phyloP scores from a whole-genome alignment of 1,284 basidiomycete genomes.

The Moesziomyces globuligerus region DNA sequence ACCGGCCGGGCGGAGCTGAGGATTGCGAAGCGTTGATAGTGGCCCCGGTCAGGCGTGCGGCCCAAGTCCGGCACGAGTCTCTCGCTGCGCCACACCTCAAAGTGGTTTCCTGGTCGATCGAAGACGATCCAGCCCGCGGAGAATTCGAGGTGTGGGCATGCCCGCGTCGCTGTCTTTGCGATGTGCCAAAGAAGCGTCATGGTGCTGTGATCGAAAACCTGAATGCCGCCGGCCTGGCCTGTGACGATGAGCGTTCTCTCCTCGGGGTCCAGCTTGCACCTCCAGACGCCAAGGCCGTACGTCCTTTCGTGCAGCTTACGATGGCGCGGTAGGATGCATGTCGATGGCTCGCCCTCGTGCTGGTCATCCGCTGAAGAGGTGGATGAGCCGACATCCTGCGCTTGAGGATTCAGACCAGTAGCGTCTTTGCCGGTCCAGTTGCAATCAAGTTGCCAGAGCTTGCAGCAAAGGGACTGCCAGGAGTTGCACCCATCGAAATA shows the following conservation, averaged over 20 bases:
- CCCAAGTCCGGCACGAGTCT: constrained; percentile 40
- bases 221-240: constrained; percentile 27
- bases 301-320: constrained; percentile 8
- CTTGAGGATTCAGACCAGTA: not conserved
- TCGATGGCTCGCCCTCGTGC: not conserved
- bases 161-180: constrained; percentile 24
- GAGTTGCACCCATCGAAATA: constrained; percentile 28
- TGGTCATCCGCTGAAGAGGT: not conserved
- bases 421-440: constrained; percentile 20
- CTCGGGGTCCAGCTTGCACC: constrained; percentile 58
- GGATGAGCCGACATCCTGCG: too few species aligned
- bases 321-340: constrained; percentile 15
- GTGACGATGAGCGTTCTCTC: constrained; percentile 51
- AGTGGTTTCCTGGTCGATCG: constrained; percentile 45
- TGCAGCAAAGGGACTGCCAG: constrained; percentile 36
- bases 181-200: constrained; percentile 49
- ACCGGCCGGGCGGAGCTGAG: constrained; percentile 32
- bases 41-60: constrained; percentile 42
- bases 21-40: constrained; percentile 34
- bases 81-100: constrained; percentile 59
- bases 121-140: constrained; percentile 57
- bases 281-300: constrained; percentile 38
- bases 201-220: constrained; percentile 33
- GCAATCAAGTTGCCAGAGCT: constrained; percentile 33
- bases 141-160: constrained; percentile 57